Conservation (phyloP, 2,329 filamentous ascomycete species). For the Teratosphaeriaceae sp. region DNA sequence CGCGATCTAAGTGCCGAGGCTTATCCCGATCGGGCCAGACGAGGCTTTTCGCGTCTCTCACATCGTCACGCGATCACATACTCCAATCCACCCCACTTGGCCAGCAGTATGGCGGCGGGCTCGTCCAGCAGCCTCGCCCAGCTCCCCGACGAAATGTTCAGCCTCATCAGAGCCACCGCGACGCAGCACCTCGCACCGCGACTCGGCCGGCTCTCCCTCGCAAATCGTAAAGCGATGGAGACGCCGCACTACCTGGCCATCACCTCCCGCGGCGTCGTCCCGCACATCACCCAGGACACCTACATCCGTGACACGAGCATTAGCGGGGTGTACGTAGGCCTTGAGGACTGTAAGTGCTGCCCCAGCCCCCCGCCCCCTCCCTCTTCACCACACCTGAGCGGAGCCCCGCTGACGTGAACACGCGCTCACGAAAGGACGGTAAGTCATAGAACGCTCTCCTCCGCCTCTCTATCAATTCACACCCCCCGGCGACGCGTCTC, state of each 20-base stretch:
- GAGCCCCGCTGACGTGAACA: conserved; percentile 31
- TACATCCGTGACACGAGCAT: conserved; percentile 59
- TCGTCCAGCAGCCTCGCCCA: background rate
- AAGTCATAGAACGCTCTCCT: conserved; percentile 54
- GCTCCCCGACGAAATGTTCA: conserved; percentile 38
- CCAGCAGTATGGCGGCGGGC: conserved; percentile 5
- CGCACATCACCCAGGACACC: conserved; percentile 85
- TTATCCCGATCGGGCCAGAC: too few species aligned
- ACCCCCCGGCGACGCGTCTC: conserved; percentile 40
- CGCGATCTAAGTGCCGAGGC: too few species aligned
- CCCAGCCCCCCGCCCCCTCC: conserved; percentile 1
- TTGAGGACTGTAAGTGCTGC: conserved; percentile 78
- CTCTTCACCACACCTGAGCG: conserved; percentile 2
- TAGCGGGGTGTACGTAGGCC: conserved; percentile 66
- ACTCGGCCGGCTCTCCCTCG: conserved; percentile 59
- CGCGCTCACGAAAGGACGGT: conserved; percentile 24
- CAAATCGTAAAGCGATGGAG: conserved; percentile 57
- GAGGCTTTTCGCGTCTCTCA: too few species aligned
- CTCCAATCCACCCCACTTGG: too few species aligned
- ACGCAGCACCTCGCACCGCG: conserved; percentile 49
- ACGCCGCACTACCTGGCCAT: conserved; percentile 79
- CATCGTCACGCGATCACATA: too few species aligned
- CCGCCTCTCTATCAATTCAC: conserved; percentile 49
- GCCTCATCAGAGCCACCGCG: conserved; percentile 33
- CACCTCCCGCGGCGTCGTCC: conserved; percentile 76